Base-by-base conservation (phyloP, 1,139 yeast species). In the Debaryomyces psychrophilus region DNA sequence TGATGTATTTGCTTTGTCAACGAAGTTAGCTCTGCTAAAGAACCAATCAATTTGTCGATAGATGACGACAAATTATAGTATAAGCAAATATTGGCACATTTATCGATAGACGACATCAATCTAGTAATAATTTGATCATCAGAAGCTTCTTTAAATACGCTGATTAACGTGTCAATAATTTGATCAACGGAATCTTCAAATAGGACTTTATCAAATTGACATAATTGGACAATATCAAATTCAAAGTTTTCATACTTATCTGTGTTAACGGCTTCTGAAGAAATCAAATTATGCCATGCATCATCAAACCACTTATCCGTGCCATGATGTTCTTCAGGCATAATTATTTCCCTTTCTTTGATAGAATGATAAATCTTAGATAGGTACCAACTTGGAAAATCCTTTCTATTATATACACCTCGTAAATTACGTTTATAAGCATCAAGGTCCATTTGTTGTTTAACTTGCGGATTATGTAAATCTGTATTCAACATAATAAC, bases 291-390 rank as follows among this genome's bases (percentile, higher is more conserved):
- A 57, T 87, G 87, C 99, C 99, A 95, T 14, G 87, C 83, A 60
- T 88, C 93, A 61, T 92, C 98, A 67, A 92, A 93, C 83, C 96
- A 87, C 59, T 87, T 90, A 39, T 83, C 85, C 2, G 87, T 80
- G 34, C 90, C 90, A 59, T 86, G 90, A 58, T 92, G 98, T 61
- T 95, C 99, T 58, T 93, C 99, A 0, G 99, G 98, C 92, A 95
- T 89, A 45, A 95, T 90, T 52, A 93, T 93, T 65, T 95, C 99
- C 44, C 88, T 81, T 46, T 86, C 90, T 53, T 82, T 79, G 48
- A 95, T 92, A 1, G 96, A 87, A 33, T 77, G 71, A 63, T 87
- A 95, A 33, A 93, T 90, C 54, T 81, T 87, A 47, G 85, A 82
- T 53, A 93, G 72, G 57, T 89, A 90, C 93, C 95, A 87, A 38